Evolutionary conservation across 345 rosid species (phyloP).

Genomic region (Hibiscus trionum): DNA sequence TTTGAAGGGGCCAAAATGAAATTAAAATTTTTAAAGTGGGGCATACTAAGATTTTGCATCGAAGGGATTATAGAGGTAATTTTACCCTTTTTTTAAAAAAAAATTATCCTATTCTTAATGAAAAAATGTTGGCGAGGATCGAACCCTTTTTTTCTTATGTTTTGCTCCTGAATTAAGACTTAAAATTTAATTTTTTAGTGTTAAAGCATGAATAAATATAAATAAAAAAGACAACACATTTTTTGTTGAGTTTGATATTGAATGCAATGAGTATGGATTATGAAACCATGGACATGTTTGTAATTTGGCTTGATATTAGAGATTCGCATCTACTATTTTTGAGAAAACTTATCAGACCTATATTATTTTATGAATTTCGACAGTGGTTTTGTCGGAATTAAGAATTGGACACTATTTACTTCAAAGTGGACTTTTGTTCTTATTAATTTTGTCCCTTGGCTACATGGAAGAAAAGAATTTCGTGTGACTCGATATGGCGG

Average conservation of each 20-base stretch:
- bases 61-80: too few relatives aligned
- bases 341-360: neutral
- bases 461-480: conserved; percentile 4
- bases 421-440: conserved; percentile 22
- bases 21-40: too few relatives aligned
- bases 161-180: too few relatives aligned
- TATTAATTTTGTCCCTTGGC: conserved; percentile 16
- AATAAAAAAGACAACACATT: too few relatives aligned
- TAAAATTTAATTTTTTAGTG: too few relatives aligned
- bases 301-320: conserved; percentile 6
- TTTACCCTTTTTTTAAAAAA: too few relatives aligned
- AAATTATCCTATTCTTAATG: too few relatives aligned
- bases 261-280: neutral
- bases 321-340: conserved; percentile 1
- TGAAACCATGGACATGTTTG: neutral
- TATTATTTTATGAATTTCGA: neutral
- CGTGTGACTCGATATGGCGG: conserved; percentile 5
- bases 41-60: too few relatives aligned
- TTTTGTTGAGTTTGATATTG: neutral
- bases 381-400: conserved; percentile 6
- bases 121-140: too few relatives aligned
- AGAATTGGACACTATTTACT: conserved; percentile 11
- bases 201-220: too few relatives aligned
- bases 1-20: too few relatives aligned
- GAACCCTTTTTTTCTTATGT: too few relatives aligned